Evolutionary conservation across 129 eudicot genomes (phyloP), one percentile per base, ranked within the genome.

Genomic region (Artemisia tridentata): DNA sequence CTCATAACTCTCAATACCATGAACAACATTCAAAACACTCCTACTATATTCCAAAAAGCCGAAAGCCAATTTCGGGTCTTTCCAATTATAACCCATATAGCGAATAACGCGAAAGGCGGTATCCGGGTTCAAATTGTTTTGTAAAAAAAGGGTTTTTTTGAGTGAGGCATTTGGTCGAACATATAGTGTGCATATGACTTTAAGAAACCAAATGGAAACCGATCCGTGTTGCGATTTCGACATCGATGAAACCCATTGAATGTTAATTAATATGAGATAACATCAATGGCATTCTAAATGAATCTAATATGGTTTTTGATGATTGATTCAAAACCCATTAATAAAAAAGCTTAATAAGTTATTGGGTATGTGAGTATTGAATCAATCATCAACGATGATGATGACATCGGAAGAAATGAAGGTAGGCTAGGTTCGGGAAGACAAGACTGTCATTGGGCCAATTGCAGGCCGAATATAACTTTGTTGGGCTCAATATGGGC

Each of bases 141-240:
- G 84, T 55, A 92, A 79, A 27, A 65, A 17, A 11, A 60, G 71
- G 21, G 77, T 34, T 65, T 58, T 67, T 41, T 75, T 50, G 53
- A 85, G 76, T 72, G 83, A 85, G 15, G 77, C 65, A 9, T 87
- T 72, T 50, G 70, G 74, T 64, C 78, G 81, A 82, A 87, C 68
- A 81, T 79, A 78, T 57, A 89, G 53, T 13, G 95, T 87, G 82
- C 85, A 89, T 57, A 92, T 84, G 53, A 89, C 88, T 69, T 92
- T 92, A 71, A 80, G 63, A 57, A 92, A 88, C 98, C 98, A 92
- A 41, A 75, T 54, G 34, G 79, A 58, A 45, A 60, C 31, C 6
- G 74, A 66, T 11, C 62, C 67, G 5, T 38, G 54, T 60, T 80
- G 84, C 45, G 79, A 78, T 23, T 75, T 72, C 52, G 89, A 78